Conservation (phyloP, 129 eudicot genomes). For the Escallonia rubra region DNA sequence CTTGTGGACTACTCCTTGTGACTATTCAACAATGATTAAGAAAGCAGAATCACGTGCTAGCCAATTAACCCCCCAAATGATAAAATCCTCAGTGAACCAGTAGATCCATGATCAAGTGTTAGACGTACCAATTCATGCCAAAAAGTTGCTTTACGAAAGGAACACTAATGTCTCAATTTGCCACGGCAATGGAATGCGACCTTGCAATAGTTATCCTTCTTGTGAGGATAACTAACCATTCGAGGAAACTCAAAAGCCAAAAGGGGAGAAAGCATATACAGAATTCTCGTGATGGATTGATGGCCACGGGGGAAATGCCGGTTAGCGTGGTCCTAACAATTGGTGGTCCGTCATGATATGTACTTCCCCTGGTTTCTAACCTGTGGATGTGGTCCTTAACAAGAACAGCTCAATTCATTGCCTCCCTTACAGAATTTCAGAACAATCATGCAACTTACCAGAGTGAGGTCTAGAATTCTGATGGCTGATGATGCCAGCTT, state of each 20-base stretch:
- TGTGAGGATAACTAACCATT: too few relatives aligned
- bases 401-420: not conserved
- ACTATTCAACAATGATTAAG: not conserved
- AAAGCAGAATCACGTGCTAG: not conserved
- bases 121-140: not conserved
- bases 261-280: not conserved
- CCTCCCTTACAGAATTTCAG: not conserved
- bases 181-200: too few relatives aligned
- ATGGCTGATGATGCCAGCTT: too few relatives aligned
- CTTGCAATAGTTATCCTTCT: too few relatives aligned
- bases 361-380: not conserved
- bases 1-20: not conserved
- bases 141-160: not conserved
- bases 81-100: too few relatives aligned
- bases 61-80: not conserved
- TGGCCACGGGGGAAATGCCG: constrained; percentile 1
- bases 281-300: not conserved
- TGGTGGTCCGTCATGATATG: constrained; percentile 2
- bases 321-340: constrained; percentile 5
- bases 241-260: too few relatives aligned
- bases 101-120: too few relatives aligned
- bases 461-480: too few relatives aligned
- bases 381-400: not conserved
- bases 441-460: too few relatives aligned
- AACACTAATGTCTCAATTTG: not conserved